Base-by-base conservation (phyloP, 148 eudicot species). In the Camellia japonica region DNA sequence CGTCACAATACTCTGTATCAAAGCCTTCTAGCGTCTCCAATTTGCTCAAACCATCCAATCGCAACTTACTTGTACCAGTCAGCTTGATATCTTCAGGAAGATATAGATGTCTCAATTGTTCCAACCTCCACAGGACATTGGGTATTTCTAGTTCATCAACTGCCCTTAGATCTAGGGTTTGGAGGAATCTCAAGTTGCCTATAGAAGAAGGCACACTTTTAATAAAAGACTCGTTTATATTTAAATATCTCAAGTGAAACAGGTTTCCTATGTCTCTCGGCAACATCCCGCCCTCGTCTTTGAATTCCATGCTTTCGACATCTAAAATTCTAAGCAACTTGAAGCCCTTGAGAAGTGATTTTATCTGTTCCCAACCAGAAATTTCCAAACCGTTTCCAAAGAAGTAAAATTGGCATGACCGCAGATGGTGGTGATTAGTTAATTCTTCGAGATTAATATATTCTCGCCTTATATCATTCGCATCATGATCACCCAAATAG, bases 101-200 rank as follows among this genome's bases (percentile, higher is more conserved):
- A 30, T 1, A 30, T 30, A 30, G 38, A 30, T 30, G 38, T 30
- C 38, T 30, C 38, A 30, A 30, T 30, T 30, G 38, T 30, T 30
- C 38, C 38, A 30, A 30, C 1, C 38, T 30, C 38, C 38, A 30
- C 38, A 30, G 38, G 38, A 30, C 38, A 30, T 30, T 30, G 38
- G 38, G 38, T 30, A 23, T 23, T 23, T 23, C 30, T 23, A 23
- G 30, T 23, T 23, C 30, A 23, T 23, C 30, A 23, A 0, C 0
- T 23, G 30, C 0, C 14, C 79, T 47, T 56, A 81, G 12, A 76
- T 81, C 79, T 60, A 81, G 68, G 7, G 79, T 81, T 59, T 81
- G 38, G 60, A 81, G 70, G n/a, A 41, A 43, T 30, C 47, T 2
- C 54, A 68, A 81, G 13, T 81, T 81, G 19, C 75, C n/a, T 6